Evolutionary conservation across 129 eudicot genomes (phyloP).

Genomic region (Artemisia argyi): DNA sequence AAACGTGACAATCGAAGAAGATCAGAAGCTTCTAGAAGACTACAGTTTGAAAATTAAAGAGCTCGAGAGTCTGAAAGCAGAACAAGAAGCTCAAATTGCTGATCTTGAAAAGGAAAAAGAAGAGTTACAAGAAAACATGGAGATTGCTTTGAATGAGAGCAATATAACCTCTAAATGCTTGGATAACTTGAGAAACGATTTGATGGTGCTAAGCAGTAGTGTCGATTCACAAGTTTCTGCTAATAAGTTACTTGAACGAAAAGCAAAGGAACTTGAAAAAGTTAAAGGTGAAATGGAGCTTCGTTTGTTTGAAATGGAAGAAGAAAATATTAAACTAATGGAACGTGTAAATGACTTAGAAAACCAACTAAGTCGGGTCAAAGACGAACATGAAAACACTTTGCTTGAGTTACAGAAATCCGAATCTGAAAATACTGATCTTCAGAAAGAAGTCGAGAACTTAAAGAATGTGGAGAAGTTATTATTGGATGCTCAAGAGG

Average conservation of each 20-base stretch:
- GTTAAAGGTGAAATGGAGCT: constrained; percentile 47
- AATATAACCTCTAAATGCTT: constrained; percentile 53
- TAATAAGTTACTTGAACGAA: constrained; percentile 49
- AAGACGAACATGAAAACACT: constrained; percentile 34
- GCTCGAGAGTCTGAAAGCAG: constrained; percentile 41
- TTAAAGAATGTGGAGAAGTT: constrained; percentile 34
- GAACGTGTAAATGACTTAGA: constrained; percentile 43
- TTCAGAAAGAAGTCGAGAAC: constrained; percentile 52
- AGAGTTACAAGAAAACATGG: constrained; percentile 55
- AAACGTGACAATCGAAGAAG: constrained; percentile 40
- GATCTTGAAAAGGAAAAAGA: constrained; percentile 46
- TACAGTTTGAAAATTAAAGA: constrained; percentile 38
- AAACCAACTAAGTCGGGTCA: constrained; percentile 37
- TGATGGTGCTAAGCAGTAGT: constrained; percentile 46
- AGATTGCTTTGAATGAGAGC: constrained; percentile 47
- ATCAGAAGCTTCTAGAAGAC: constrained; percentile 40
- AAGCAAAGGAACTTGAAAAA: constrained; percentile 45
- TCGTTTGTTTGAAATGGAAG: constrained; percentile 44
- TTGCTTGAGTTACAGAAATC: constrained; percentile 39
- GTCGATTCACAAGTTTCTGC: constrained; percentile 63
- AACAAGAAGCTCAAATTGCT: constrained; percentile 39
- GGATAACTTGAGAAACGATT: constrained; percentile 54
- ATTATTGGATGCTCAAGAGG: constrained; percentile 43
- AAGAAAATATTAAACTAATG: constrained; percentile 45
- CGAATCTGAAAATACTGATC: constrained; percentile 35